Conservation (phyloP, 768 basidiomycete genomes). For the Glaciozyma martinii region DNA sequence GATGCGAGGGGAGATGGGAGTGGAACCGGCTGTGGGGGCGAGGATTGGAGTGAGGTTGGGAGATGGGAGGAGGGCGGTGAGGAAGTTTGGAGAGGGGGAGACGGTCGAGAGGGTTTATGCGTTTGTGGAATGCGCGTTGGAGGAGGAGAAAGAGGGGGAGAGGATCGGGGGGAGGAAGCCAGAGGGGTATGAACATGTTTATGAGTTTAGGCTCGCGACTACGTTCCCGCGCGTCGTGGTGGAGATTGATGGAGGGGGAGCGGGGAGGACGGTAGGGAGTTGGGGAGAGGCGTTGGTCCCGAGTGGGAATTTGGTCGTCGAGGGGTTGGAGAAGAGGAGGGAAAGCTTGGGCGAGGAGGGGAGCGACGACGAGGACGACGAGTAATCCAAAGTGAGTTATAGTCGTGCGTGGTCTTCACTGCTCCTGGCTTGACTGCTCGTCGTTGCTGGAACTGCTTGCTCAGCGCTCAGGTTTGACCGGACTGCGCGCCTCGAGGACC, state of each 20-base stretch:
- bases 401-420: neutral
- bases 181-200: conserved; percentile 46
- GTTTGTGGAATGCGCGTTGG: conserved; percentile 53
- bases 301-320: conserved; percentile 37
- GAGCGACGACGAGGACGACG: conserved; percentile 37
- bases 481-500: too few species aligned
- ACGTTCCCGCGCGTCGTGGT: conserved; percentile 52
- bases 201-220: conserved; percentile 61
- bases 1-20: conserved; percentile 44
- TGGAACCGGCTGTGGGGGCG: conserved; percentile 41
- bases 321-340: conserved; percentile 49
- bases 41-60: conserved; percentile 53
- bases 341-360: conserved; percentile 28
- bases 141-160: conserved; percentile 37
- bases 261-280: conserved; percentile 31
- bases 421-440: too few species aligned
- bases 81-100: conserved; percentile 48
- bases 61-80: conserved; percentile 50
- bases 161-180: neutral
- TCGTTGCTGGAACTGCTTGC: too few species aligned
- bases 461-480: too few species aligned
- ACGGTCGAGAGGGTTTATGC: conserved; percentile 60
- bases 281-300: conserved; percentile 28
- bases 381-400: conserved; percentile 16
- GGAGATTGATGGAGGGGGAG: conserved; percentile 44